Conservation (phyloP, 73 alveolate species). For the Stentor coeruleus region DNA sequence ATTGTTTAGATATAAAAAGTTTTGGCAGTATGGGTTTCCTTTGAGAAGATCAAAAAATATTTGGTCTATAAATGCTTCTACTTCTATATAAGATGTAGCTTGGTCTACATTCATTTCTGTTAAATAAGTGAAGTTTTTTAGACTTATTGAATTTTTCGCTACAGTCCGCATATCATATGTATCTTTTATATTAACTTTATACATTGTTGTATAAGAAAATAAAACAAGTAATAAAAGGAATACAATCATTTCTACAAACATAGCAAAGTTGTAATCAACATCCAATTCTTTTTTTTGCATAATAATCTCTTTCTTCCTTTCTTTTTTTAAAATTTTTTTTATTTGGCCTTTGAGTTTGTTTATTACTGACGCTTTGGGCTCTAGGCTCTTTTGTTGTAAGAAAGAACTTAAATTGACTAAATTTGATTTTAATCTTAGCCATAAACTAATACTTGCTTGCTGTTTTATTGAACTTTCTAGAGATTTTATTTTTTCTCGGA, state of each 20-base stretch:
- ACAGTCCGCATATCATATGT: background rate
- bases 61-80: background rate
- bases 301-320: slow-evolving; percentile 26
- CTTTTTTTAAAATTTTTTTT: slow-evolving; percentile 31
- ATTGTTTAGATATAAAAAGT: too few species aligned
- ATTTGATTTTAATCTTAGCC: slow-evolving; percentile 22
- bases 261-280: background rate
- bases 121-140: background rate
- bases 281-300: slow-evolving; percentile 14
- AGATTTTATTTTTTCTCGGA: background rate
- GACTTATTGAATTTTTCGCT: background rate
- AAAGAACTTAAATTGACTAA: background rate
- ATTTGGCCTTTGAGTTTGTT: slow-evolving; percentile 29
- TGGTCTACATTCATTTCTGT: background rate
- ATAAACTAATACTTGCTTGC: slow-evolving; percentile 28
- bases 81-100: background rate
- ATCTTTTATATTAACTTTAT: background rate
- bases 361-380: slow-evolving; percentile 35
- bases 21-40: too few species aligned
- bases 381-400: background rate
- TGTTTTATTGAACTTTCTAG: background rate
- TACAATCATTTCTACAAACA: background rate
- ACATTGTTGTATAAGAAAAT: background rate
- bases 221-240: too few species aligned
- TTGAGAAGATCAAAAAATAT: too few species aligned